Evolutionary conservation across 257 asterid species (phyloP).

Genomic region (Handroanthus guayacan): DNA sequence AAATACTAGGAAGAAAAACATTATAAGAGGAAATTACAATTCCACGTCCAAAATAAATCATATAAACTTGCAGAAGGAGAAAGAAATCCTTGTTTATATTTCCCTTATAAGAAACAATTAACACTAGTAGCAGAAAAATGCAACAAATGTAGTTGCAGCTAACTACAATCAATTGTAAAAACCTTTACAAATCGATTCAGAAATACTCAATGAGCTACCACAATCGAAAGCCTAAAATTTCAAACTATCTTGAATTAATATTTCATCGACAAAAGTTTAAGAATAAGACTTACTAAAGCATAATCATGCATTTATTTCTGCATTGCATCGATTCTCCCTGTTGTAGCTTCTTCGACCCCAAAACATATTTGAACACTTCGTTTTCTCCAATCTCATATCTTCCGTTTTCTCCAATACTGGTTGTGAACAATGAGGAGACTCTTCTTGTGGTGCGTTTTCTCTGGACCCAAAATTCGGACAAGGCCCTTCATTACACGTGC

Average conservation of each 20-base stretch:
- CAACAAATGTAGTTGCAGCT: constrained; percentile 10
- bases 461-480: constrained; percentile 60
- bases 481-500: constrained; percentile 77
- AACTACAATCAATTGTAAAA: constrained; percentile 18
- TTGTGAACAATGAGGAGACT: constrained; percentile 59
- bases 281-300: background rate
- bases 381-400: constrained; percentile 60
- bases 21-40: no score
- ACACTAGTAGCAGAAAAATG: background rate
- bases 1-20: no score
- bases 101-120: constrained; percentile 1
- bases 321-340: constrained; percentile 78
- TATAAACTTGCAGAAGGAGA: background rate
- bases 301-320: constrained; percentile 65
- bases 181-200: constrained; percentile 11
- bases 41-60: no score
- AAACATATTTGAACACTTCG: constrained; percentile 73
- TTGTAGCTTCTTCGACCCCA: constrained; percentile 85
- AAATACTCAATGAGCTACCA: background rate
- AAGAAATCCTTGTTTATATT: background rate
- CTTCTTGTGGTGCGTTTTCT: constrained; percentile 50
- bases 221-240: background rate
- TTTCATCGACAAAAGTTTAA: background rate
- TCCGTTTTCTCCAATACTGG: constrained; percentile 51
- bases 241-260: background rate